phyloP scores from a whole-genome alignment of 352 stramenopile species.

The Phytophthora kernoviae region DNA sequence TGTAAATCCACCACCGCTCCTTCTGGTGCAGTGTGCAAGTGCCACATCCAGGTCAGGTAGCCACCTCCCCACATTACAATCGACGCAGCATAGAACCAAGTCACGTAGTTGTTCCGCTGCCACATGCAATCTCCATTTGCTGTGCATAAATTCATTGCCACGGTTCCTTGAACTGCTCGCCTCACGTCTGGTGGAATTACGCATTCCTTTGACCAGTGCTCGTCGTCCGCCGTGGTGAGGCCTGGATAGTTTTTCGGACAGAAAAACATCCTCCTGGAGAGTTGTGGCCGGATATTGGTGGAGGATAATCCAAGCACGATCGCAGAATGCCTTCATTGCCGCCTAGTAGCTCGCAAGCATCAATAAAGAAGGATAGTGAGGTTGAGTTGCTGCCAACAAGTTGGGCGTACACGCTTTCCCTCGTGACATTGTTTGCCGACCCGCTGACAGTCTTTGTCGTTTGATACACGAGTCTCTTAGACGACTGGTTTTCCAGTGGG shows the following conservation, averaged over 20 bases:
- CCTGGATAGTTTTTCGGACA: conserved; percentile 37
- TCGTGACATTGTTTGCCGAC: conserved; percentile 10
- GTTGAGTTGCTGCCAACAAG: conserved; percentile 21
- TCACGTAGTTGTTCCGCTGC: conserved; percentile 14
- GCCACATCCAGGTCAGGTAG: conserved; percentile 38
- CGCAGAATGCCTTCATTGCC: conserved; percentile 42
- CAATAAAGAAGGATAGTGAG: conserved; percentile 51
- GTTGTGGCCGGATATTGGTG: neutral
- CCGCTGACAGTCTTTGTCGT: conserved; percentile 27
- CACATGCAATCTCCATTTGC: conserved; percentile 40
- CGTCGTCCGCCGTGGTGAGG: neutral
- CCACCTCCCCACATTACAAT: conserved; percentile 33
- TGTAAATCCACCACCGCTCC: conserved; percentile 51
- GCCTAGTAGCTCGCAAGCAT: conserved; percentile 59
- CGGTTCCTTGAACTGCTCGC: conserved; percentile 35
- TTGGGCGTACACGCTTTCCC: conserved; percentile 6
- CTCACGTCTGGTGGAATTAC: conserved; percentile 19
- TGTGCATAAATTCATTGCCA: conserved; percentile 55
- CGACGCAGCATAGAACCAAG: conserved; percentile 41
- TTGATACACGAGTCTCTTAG: conserved; percentile 38
- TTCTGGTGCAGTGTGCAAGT: conserved; percentile 36
- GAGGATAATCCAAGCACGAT: conserved; percentile 41
- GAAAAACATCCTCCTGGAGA: conserved; percentile 35
- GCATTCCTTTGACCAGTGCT: conserved; percentile 25
- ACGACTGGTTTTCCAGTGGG: conserved; percentile 37